These are phyloP conservation scores for Populus alba DNA, from an alignment of 345 rosid genomes.

Conservation along the genomic window DNA sequence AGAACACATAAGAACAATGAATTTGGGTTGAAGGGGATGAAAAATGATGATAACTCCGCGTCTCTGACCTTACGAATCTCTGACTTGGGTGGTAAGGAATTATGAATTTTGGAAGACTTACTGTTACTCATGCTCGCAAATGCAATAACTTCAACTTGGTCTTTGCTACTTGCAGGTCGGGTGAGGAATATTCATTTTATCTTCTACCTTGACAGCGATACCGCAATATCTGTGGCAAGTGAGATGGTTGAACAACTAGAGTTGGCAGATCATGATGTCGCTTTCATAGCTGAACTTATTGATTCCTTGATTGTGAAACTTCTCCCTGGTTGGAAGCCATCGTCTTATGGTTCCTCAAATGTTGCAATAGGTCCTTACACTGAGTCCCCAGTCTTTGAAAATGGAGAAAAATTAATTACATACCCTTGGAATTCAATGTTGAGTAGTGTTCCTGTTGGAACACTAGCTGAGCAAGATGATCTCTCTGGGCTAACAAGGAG, in stretches of 20 bases:
- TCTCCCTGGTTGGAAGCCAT: slow-evolving; percentile 26
- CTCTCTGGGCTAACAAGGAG: slow-evolving; percentile 13
- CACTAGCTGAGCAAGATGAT: slow-evolving; percentile 10
- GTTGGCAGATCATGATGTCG: slow-evolving; percentile 53
- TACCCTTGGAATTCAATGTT: slow-evolving; percentile 32
- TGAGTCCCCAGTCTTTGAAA: not conserved
- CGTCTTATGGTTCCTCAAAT: slow-evolving; percentile 8
- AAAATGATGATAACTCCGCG: slow-evolving; percentile 39
- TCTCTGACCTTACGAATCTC: slow-evolving; percentile 59
- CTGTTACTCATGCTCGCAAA: not conserved
- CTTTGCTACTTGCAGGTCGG: slow-evolving; percentile 41
- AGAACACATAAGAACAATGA: slow-evolving; percentile 43
- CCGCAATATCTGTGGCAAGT: slow-evolving; percentile 58
- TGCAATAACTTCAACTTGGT: not conserved
- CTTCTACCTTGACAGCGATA: slow-evolving; percentile 68
- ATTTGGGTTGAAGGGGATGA: slow-evolving; percentile 50
- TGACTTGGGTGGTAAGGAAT: slow-evolving; percentile 44
- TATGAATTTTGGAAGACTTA: not conserved
- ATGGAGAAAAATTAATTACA: not conserved
- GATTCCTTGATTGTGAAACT: slow-evolving; percentile 58
- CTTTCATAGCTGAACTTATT: slow-evolving; percentile 66
- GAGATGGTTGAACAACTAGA: slow-evolving; percentile 85
- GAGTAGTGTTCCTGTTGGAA: slow-evolving; percentile 15
- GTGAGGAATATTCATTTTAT: slow-evolving; percentile 64
- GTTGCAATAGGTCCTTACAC: not conserved